A percentile compares a stretch with the other conserved stretches of the same genome.
phyloP scores from a whole-genome alignment of 75 land plant genomes.

The Ceratopteris richardii region DNA sequence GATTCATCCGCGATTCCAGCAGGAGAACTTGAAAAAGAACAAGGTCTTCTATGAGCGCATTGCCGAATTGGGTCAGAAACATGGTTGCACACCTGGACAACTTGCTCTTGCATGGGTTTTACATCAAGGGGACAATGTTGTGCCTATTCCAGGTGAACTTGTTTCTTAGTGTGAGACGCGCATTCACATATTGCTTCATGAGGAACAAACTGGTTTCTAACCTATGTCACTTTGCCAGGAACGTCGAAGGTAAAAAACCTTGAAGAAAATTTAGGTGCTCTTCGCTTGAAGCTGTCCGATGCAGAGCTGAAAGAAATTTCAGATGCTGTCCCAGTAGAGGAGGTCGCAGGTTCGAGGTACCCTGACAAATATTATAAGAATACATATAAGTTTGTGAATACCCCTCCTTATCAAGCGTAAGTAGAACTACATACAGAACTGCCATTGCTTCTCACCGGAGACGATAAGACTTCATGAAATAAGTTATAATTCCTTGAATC shows the following conservation, averaged over 20 bases:
- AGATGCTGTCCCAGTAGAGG: slow-evolving; percentile 23
- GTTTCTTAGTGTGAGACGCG: no score
- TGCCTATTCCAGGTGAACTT: slow-evolving; percentile 49
- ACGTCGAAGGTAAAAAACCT: slow-evolving; percentile 40
- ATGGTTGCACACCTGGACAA: slow-evolving; percentile 35
- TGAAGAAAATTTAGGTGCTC: slow-evolving; percentile 33
- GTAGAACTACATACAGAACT: no score
- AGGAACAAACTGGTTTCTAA: no score
- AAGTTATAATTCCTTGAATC: no score
- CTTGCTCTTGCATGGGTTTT: slow-evolving; percentile 52
- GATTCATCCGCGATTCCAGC: slow-evolving; percentile 30
- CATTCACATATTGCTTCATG: no score
- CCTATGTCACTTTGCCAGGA: slow-evolving; percentile 29
- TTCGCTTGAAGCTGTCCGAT: slow-evolving; percentile 31
- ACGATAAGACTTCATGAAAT: no score
- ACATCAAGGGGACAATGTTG: slow-evolving; percentile 52
- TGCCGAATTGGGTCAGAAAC: slow-evolving; percentile 24
- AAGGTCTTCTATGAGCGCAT: slow-evolving; percentile 29
- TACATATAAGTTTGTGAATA: slow-evolving; percentile 20
- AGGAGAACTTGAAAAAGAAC: slow-evolving; percentile 37
- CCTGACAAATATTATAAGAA: not conserved
- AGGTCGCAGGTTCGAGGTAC: slow-evolving; percentile 28
- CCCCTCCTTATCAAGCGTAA: no score
- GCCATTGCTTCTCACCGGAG: no score
- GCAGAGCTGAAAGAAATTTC: slow-evolving; percentile 32